phyloP scores from a whole-genome alignment of 78 protist genomes.

The Tieghemostelium lacteum region DNA sequence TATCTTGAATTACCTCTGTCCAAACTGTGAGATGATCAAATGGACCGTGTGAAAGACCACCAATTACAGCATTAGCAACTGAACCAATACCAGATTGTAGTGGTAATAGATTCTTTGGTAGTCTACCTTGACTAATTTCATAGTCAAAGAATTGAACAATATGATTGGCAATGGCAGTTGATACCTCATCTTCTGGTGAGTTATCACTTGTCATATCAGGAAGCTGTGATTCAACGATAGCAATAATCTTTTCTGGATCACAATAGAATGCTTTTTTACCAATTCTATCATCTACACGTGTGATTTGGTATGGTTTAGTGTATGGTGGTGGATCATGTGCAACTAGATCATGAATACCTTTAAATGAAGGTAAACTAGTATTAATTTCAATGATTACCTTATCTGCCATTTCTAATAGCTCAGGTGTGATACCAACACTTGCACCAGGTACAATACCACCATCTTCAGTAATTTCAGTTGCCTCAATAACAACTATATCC shows the following conservation, averaged over 20 bases:
- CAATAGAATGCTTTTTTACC: conserved; percentile 16
- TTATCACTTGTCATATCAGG: conserved; percentile 29
- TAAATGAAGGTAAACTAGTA: conserved; percentile 83
- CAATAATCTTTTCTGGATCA: conserved; percentile 69
- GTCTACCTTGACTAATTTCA: conserved; percentile 35
- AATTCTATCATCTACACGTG: conserved; percentile 69
- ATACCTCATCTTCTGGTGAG: conserved; percentile 40
- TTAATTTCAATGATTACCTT: conserved; percentile 86
- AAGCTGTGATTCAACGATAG: conserved; percentile 51
- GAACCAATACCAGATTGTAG: conserved; percentile 61
- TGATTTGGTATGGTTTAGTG: conserved; percentile 58
- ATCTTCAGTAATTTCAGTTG: conserved; percentile 83
- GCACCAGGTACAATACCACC: conserved; percentile 85
- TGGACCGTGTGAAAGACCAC: conserved; percentile 51
- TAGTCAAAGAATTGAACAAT: conserved; percentile 18
- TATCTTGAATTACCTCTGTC: conserved; percentile 77
- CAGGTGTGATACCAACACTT: conserved; percentile 81
- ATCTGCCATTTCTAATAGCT: conserved; percentile 75
- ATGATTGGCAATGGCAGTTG: conserved; percentile 34
- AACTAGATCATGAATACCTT: conserved; percentile 85
- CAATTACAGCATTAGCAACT: conserved; percentile 70
- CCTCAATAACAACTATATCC: conserved; percentile 86
- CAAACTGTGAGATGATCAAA: conserved; percentile 60
- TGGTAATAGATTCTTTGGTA: conserved; percentile 59
- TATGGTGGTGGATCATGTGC: conserved; percentile 25